Evolutionary conservation across 2,329 filamentous ascomycete genomes (phyloP).

Genomic region (Neophaeococcomyces aloes): DNA sequence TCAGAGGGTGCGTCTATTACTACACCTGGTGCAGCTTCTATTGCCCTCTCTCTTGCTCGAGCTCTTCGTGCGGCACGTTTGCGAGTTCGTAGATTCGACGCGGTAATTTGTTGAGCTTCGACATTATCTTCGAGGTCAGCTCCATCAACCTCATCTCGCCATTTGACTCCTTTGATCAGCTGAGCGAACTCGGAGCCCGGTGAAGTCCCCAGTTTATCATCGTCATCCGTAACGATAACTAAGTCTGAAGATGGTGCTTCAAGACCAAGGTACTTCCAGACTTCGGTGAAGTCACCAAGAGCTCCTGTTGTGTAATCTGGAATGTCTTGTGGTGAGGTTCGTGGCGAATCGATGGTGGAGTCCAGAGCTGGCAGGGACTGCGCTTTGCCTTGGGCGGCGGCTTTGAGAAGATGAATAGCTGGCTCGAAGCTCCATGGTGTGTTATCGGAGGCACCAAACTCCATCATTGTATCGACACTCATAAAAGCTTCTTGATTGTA

Average conservation of each 20-base stretch:
- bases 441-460: background rate
- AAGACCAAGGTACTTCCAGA: background rate
- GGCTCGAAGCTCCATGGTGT: constrained; percentile 5
- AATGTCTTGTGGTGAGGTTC: background rate
- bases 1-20: constrained; percentile 7
- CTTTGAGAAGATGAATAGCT: background rate
- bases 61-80: constrained; percentile 21
- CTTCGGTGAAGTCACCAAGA: constrained; percentile 5
- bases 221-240: background rate
- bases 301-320: background rate
- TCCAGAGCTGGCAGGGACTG: background rate
- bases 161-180: constrained; percentile 23
- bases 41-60: constrained; percentile 19
- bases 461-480: background rate
- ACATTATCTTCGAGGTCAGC: constrained; percentile 25
- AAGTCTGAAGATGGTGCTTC: background rate
- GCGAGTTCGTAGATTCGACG: constrained; percentile 17
- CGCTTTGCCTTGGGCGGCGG: background rate
- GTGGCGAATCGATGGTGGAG: background rate
- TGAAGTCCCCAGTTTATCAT: background rate
- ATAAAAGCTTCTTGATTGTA: background rate
- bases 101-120: constrained; percentile 11
- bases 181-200: constrained; percentile 11
- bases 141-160: constrained; percentile 25
- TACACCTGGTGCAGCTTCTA: constrained; percentile 5